Percentiles rank a stretch among this genome's conserved stretches.
Conservation (phyloP, 306 rosid genomes). For the Albizia julibrissin region DNA sequence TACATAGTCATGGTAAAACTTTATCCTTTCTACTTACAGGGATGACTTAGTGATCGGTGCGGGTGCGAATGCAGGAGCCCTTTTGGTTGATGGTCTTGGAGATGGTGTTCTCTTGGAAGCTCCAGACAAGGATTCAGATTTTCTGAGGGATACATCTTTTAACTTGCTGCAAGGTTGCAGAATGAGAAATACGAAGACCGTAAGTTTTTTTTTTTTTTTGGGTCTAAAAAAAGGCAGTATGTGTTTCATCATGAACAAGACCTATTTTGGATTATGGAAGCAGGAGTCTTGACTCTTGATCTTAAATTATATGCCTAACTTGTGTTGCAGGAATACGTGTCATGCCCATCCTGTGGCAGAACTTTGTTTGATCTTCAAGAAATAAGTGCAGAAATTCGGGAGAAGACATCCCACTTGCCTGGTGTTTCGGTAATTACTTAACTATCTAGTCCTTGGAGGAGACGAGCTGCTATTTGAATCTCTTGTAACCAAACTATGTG, state of each 20-base stretch:
- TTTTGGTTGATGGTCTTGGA: slow-evolving; percentile 93
- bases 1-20: slow-evolving; percentile 21
- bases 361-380: slow-evolving; percentile 99
- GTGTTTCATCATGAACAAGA: slow-evolving; percentile 19
- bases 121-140: slow-evolving; percentile 64
- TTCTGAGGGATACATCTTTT: slow-evolving; percentile 73
- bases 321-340: slow-evolving; percentile 86
- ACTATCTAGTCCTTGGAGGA: slow-evolving; percentile 44
- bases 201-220: slow-evolving; percentile 31
- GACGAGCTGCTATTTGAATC: slow-evolving; percentile 4
- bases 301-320: slow-evolving; percentile 25
- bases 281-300: neutral
- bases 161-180: slow-evolving; percentile 95
- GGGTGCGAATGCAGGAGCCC: slow-evolving; percentile 88
- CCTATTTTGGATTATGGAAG: slow-evolving; percentile 33
- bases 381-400: slow-evolving; percentile 90
- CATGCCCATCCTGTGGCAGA: slow-evolving; percentile 99
- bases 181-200: slow-evolving; percentile 98
- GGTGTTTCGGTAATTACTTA: slow-evolving; percentile 80
- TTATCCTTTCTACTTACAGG: slow-evolving; percentile 45
- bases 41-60: slow-evolving; percentile 95
- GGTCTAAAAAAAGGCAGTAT: slow-evolving; percentile 55
- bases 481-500: neutral
- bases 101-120: slow-evolving; percentile 73
- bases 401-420: slow-evolving; percentile 90